Evolutionary conservation across 805 yeast genomes (phyloP), one percentile per base, ranked within the genome.

Genomic region (Priceomyces fermenticarens): DNA sequence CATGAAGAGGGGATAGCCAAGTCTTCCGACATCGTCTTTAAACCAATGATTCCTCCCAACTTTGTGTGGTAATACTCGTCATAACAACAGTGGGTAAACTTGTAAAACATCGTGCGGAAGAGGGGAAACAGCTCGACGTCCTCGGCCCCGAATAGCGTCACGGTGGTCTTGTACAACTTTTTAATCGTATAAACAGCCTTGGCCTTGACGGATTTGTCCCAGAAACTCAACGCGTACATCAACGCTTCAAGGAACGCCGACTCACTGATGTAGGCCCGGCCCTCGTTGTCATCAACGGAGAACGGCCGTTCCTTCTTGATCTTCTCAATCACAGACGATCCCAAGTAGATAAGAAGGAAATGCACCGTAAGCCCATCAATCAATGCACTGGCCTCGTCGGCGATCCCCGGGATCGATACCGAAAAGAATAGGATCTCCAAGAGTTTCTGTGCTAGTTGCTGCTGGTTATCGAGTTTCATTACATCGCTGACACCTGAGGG

Each of bases 31-130:
- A 91, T 71, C 2, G 88, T 78, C 48, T 79, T 73, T 36, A 93
- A 69, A 15, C 99, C 98, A 20, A 86, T 55, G 30, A 91, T 82
- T 30, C 98, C 97, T 6, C 97, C 97, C 7, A 87, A 72, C 51
- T 93, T 93, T 27, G 82, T 75, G 58, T 85, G 87, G 63, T 86
- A 91, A 28, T 81, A 83, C 60, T 88, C 96, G 46, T 87, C 95
- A 57, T 86, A 93, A 63, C 98, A 90, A 34, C 88, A 78, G 55
- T 95, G 99, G 33, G 93, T 81, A 53, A 95, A 85, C 39, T 83
- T 83, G 38, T 88, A 83, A 49, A 87, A 81, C 70, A 91, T 69
- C 5, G 83, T 74, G 43, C 93, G 77, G 48, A 89, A 76, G 29
- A 89, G 73, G 1, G 96, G 88, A 41, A 87, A 85, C 39, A 79